Conservation (phyloP, 2,329 filamentous ascomycete genomes). For the Huntiella abstrusa region DNA sequence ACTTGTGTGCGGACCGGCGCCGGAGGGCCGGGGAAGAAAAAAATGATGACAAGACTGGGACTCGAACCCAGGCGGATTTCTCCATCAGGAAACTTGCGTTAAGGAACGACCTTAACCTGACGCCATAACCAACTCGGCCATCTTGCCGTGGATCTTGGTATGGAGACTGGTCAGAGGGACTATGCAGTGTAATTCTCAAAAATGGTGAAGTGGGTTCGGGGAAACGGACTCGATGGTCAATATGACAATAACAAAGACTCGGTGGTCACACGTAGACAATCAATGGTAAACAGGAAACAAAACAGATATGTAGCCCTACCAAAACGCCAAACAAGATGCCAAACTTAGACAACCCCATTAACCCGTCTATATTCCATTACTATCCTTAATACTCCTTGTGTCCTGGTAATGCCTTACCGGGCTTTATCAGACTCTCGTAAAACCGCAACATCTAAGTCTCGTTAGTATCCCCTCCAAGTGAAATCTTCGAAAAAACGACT, state of each 20-base stretch:
- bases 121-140: slow-evolving; percentile 21
- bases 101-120: slow-evolving; percentile 18
- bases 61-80: slow-evolving; percentile 12
- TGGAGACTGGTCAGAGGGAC: not conserved
- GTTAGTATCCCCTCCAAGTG: not conserved
- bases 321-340: not conserved
- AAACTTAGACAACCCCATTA: not conserved
- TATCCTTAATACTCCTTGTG: not conserved
- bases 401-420: slow-evolving; percentile 20
- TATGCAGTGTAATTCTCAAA: not conserved
- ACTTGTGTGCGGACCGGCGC: not conserved
- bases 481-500: slow-evolving; percentile 9
- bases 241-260: too few relatives aligned
- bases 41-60: slow-evolving; percentile 11
- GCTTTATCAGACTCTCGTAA: slow-evolving; percentile 39
- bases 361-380: not conserved
- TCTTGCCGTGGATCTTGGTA: slow-evolving; percentile 16
- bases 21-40: not conserved
- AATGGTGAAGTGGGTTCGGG: too few relatives aligned
- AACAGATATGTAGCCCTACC: not conserved
- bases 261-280: too few relatives aligned
- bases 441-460: slow-evolving; percentile 35
- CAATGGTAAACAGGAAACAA: too few relatives aligned
- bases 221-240: too few relatives aligned
- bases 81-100: slow-evolving; percentile 11